Percentiles rank a stretch among this genome's conserved stretches.
Evolutionary conservation across 2,329 filamentous ascomycete species (phyloP).

Genomic region (Fusarium domesticum): DNA sequence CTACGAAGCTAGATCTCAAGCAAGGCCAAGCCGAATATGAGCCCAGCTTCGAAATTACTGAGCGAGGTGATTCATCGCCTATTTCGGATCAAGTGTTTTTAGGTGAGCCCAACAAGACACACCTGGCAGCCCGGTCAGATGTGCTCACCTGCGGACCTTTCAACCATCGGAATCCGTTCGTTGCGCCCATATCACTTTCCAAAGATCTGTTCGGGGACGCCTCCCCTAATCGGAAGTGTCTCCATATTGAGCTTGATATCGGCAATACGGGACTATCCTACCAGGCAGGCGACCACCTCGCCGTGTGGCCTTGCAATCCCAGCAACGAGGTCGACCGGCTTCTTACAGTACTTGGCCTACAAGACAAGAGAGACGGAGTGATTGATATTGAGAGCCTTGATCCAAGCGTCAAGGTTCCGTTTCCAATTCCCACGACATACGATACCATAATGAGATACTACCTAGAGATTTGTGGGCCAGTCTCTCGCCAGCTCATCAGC

Average conservation of each 20-base stretch:
- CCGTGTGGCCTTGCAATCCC: neutral
- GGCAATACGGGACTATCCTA: neutral
- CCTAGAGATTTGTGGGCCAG: constrained; percentile 6
- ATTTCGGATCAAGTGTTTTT: neutral
- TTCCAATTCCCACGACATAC: constrained; percentile 9
- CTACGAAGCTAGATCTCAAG: neutral
- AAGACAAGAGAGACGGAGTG: neutral
- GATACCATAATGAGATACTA: constrained; percentile 1
- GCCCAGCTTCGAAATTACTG: neutral
- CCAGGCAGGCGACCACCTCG: neutral
- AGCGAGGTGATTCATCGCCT: neutral
- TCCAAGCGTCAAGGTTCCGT: neutral
- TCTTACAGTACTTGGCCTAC: neutral
- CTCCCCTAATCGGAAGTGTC: neutral
- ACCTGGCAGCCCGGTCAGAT: neutral
- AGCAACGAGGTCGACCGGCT: neutral
- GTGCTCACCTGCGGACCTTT: neutral
- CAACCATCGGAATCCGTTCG: neutral
- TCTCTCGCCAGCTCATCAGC: constrained; percentile 3
- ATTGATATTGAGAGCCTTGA: neutral
- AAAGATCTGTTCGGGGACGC: neutral
- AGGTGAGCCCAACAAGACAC: neutral
- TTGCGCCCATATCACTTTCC: neutral
- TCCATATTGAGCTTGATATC: neutral
- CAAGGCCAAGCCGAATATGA: neutral